These are phyloP conservation scores for Chenopodium album DNA, from an alignment of 148 eudicot species.

Conservation along the genomic window DNA sequence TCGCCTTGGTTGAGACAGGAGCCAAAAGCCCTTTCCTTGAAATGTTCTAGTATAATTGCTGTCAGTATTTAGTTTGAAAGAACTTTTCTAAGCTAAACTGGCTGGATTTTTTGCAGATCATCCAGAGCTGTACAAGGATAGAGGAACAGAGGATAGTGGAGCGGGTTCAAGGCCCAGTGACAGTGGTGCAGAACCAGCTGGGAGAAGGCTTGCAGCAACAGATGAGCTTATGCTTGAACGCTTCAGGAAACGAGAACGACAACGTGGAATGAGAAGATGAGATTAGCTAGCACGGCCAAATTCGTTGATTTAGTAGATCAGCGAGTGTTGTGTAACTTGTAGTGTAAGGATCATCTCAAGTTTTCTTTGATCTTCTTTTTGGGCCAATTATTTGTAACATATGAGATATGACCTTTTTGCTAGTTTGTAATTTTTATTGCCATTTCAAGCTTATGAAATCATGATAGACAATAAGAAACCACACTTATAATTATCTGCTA, in stretches of 20 bases:
- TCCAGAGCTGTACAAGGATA: slow-evolving; percentile 74
- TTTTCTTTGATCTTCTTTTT: not conserved
- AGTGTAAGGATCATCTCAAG: no score
- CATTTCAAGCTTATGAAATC: not conserved
- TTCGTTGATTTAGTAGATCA: not conserved
- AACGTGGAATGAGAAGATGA: slow-evolving; percentile 87
- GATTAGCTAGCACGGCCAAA: not conserved
- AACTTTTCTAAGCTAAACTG: not conserved
- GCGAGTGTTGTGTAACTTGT: not conserved
- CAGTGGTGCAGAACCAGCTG: slow-evolving; percentile 45
- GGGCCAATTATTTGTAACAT: slow-evolving; percentile 8
- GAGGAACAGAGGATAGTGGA: slow-evolving; percentile 48
- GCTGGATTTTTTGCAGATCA: slow-evolving; percentile 54
- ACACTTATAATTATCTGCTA: not conserved
- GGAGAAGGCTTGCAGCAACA: slow-evolving; percentile 84
- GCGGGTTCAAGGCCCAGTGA: slow-evolving; percentile 47
- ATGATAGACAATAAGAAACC: not conserved
- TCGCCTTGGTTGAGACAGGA: no score
- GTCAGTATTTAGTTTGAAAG: not conserved
- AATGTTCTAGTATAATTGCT: not conserved
- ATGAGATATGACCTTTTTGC: not conserved
- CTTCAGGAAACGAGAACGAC: slow-evolving; percentile 90
- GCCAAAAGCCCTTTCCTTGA: not conserved
- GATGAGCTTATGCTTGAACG: slow-evolving; percentile 93
- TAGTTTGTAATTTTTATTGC: not conserved